Conservation (phyloP, 768 basidiomycete species). For the Leccinum variicolor region DNA sequence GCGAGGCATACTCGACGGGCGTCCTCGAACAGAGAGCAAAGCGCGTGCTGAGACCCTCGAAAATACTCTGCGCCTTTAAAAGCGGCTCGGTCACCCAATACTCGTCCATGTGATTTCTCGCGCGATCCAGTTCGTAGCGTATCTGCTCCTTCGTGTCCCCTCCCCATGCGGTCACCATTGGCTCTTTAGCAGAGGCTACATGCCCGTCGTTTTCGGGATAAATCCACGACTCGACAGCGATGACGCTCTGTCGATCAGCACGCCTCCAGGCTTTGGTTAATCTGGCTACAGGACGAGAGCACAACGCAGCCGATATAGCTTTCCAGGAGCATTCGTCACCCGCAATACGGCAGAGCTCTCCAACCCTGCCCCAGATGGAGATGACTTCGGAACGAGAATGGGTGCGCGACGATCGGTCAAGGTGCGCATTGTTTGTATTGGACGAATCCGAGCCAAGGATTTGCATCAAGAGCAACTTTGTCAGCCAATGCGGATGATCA, state of each 20-base stretch:
- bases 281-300: constrained; percentile 70
- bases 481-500: constrained; percentile 77
- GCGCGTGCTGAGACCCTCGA: constrained; percentile 47
- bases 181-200: constrained; percentile 32
- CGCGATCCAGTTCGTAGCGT: constrained; percentile 44
- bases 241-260: constrained; percentile 56
- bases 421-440: constrained; percentile 22
- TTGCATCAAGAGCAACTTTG: constrained; percentile 66
- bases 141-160: constrained; percentile 51
- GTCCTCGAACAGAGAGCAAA: constrained; percentile 51
- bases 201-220: constrained; percentile 39
- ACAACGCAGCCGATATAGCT: constrained; percentile 68
- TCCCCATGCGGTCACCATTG: constrained; percentile 65
- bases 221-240: constrained; percentile 67
- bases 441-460: constrained; percentile 61
- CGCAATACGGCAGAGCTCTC: constrained; percentile 63
- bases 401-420: constrained; percentile 50
- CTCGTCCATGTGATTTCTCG: constrained; percentile 43
- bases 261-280: constrained; percentile 80
- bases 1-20: constrained; percentile 36
- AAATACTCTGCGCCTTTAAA: constrained; percentile 40
- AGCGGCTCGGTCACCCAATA: constrained; percentile 43
- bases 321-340: constrained; percentile 83
- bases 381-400: constrained; percentile 74
- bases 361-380: constrained; percentile 67